phyloP scores from a whole-genome alignment of 2,329 filamentous ascomycete genomes.

The Neopestalotiopsis clavispora region DNA sequence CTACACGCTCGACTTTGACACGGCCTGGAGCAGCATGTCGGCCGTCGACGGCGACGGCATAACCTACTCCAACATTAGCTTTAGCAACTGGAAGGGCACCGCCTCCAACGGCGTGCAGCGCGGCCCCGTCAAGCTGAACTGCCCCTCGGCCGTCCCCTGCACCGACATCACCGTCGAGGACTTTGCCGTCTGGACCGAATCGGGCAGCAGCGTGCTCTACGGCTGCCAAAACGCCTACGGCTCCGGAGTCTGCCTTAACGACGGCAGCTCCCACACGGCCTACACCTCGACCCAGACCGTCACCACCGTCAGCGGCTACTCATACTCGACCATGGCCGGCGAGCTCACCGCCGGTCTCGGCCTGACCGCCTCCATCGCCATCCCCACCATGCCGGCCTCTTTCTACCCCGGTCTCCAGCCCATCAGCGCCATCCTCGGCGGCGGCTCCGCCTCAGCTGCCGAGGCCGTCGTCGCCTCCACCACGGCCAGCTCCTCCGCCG shows the following conservation, averaged over 20 bases:
- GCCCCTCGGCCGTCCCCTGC: conserved; percentile 56
- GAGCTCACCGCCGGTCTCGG: conserved; percentile 25
- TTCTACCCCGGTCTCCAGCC: conserved; percentile 20
- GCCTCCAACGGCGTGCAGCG: conserved; percentile 52
- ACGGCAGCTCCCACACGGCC: conserved; percentile 19
- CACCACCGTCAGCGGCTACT: conserved; percentile 22
- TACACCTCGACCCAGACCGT: conserved; percentile 26
- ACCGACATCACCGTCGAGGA: conserved; percentile 54
- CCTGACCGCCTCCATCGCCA: conserved; percentile 23
- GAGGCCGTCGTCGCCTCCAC: not conserved
- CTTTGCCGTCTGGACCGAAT: conserved; percentile 58
- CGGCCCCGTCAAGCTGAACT: conserved; percentile 58
- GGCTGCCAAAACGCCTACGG: conserved; percentile 42
- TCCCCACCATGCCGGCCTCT: conserved; percentile 24
- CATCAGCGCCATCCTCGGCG: conserved; percentile 21
- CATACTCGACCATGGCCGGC: conserved; percentile 27
- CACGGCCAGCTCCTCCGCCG: not conserved
- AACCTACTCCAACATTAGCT: conserved; percentile 54
- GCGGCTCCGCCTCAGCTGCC: not conserved
- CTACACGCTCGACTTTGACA: conserved; percentile 60
- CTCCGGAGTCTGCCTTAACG: conserved; percentile 24
- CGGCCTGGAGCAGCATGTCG: conserved; percentile 53
- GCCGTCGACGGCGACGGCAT: conserved; percentile 53
- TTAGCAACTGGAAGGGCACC: conserved; percentile 62
- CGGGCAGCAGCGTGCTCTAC: conserved; percentile 45